Percentiles rank a stretch among this genome's conserved stretches.
Conservation (phyloP, 2,329 filamentous ascomycete genomes). For the Colletotrichum kahawae region DNA sequence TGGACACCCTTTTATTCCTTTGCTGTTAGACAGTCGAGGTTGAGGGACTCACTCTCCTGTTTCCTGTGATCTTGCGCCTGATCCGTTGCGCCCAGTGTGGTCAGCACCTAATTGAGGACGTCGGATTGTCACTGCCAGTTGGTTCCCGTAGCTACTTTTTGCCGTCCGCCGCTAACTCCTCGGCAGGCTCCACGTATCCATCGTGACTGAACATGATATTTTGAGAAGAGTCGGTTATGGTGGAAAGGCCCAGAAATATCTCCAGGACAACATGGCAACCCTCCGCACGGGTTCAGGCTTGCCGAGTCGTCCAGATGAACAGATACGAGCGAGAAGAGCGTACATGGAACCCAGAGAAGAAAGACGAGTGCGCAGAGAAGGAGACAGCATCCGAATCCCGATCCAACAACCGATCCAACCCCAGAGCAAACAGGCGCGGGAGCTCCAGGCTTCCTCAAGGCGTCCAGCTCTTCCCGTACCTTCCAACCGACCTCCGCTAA, state of each 20-base stretch:
- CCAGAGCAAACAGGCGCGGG: conserved; percentile 36
- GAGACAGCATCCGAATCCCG: conserved; percentile 4
- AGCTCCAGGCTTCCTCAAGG: conserved; percentile 38
- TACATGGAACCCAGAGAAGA: conserved; percentile 20
- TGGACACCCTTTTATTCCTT: background rate
- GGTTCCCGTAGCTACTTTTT: conserved; percentile 1
- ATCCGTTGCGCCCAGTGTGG: conserved; percentile 1
- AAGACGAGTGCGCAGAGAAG: conserved; percentile 12
- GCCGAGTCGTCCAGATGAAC: conserved; percentile 43
- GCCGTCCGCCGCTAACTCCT: background rate
- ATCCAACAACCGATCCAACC: background rate
- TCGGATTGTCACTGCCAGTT: conserved; percentile 20
- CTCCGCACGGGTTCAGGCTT: conserved; percentile 44
- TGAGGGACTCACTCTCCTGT: background rate
- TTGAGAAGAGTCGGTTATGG: conserved; percentile 17
- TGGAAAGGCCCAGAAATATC: conserved; percentile 20
- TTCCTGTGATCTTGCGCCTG: background rate
- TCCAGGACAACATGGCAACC: conserved; percentile 48
- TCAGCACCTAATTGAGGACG: conserved; percentile 26
- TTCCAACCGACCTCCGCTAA: conserved; percentile 39
- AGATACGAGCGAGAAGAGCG: conserved; percentile 32
- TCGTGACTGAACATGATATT: conserved; percentile 9
- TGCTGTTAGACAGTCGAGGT: background rate
- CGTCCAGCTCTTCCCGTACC: conserved; percentile 30
- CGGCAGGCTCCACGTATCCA: conserved; percentile 4